These are phyloP conservation scores for Termitomyces sp. DNA, from an alignment of 768 basidiomycete species.

Conservation along the genomic window DNA sequence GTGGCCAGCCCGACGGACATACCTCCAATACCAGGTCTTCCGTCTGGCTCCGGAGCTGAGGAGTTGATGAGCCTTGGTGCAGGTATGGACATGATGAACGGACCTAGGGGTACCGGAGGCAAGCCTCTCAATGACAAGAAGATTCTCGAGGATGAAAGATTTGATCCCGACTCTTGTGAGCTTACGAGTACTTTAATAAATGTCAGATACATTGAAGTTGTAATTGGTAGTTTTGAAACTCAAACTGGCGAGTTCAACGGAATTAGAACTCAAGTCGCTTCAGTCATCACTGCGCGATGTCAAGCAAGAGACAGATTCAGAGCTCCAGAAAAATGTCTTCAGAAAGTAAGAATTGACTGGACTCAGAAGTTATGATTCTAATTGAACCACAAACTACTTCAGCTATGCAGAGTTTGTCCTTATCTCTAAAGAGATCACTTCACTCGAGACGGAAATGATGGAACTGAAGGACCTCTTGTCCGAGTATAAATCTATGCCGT, in stretches of 20 bases:
- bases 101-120: constrained; percentile 37
- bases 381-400: not conserved
- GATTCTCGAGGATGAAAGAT: constrained; percentile 68
- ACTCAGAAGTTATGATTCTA: not conserved
- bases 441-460: constrained; percentile 95
- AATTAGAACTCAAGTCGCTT: constrained; percentile 70
- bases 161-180: constrained; percentile 89
- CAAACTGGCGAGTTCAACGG: constrained; percentile 88
- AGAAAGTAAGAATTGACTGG: constrained; percentile 58
- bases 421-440: constrained; percentile 95
- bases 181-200: constrained; percentile 15
- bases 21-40: constrained; percentile 57
- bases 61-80: constrained; percentile 17
- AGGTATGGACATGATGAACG: constrained; percentile 27
- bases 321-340: constrained; percentile 90
- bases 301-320: constrained; percentile 68
- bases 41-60: constrained; percentile 34
- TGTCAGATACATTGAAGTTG: constrained; percentile 7
- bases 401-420: constrained; percentile 97
- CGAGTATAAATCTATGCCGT: constrained; percentile 96
- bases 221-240: constrained; percentile 59
- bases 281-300: constrained; percentile 71
- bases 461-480: constrained; percentile 91
- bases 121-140: constrained; percentile 56
- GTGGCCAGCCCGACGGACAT: constrained; percentile 60